Percentiles rank a stretch among this genome's conserved stretches.
phyloP scores from a whole-genome alignment of 768 basidiomycete species.

The Tricholoma saponaceum region DNA sequence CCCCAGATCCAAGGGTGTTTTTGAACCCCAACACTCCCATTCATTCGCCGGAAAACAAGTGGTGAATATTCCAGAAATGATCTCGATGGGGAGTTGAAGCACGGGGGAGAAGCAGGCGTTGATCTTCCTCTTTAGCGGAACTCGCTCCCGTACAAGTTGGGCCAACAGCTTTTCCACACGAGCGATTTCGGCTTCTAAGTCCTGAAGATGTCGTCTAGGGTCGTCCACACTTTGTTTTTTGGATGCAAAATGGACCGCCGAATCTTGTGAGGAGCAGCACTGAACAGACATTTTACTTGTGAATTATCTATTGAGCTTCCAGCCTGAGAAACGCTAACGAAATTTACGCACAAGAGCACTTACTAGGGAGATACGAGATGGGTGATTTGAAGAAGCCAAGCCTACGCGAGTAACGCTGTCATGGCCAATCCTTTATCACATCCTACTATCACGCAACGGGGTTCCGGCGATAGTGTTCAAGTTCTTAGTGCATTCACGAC shows the following conservation, averaged over 20 bases:
- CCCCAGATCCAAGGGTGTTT: constrained; percentile 18
- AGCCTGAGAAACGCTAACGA: not conserved
- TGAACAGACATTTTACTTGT: not conserved
- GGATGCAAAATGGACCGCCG: not conserved
- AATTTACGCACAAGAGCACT: too few relatives aligned
- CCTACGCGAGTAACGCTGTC: too few relatives aligned
- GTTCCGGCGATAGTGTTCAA: not conserved
- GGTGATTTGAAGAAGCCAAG: too few relatives aligned
- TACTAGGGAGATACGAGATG: too few relatives aligned
- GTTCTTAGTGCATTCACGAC: not conserved
- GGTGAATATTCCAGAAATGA: constrained; percentile 17
- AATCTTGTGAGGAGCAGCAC: not conserved
- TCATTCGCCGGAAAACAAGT: constrained; percentile 7
- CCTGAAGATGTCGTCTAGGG: constrained; percentile 10
- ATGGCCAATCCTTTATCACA: not conserved
- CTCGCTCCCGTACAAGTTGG: constrained; percentile 10
- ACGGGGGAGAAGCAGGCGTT: constrained; percentile 12
- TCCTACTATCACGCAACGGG: not conserved
- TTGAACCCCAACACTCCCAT: constrained; percentile 2
- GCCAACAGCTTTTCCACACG: constrained; percentile 8
- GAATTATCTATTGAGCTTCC: not conserved
- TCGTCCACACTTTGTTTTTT: not conserved
- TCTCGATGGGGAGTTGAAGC: constrained; percentile 15
- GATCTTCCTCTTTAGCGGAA: constrained; percentile 14
- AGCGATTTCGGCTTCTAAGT: constrained; percentile 13